A percentile compares a stretch with the other conserved stretches of the same genome.
Conservation (phyloP, 805 yeast species). For the Yarrowia sp. region DNA sequence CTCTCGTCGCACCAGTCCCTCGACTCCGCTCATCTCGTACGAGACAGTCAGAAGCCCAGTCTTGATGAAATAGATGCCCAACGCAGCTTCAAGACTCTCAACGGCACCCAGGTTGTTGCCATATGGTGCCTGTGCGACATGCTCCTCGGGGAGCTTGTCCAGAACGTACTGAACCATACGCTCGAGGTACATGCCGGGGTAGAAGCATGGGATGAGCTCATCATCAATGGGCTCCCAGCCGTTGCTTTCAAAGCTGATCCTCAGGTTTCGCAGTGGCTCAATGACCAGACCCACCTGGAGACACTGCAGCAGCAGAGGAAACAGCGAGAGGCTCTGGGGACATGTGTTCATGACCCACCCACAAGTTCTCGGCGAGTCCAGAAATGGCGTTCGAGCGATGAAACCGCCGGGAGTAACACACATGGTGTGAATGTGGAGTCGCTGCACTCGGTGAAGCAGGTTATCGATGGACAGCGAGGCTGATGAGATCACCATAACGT, state of each 20-base stretch:
- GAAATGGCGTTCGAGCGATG: background rate
- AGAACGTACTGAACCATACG: background rate
- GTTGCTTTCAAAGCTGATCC: constrained; percentile 2
- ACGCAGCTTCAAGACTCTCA: constrained; percentile 10
- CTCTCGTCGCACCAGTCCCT: constrained; percentile 4
- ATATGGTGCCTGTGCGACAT: background rate
- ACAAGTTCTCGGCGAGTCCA: background rate
- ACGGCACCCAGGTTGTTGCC: background rate
- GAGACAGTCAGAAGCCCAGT: constrained; percentile 3
- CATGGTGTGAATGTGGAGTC: constrained; percentile 17
- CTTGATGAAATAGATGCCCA: background rate
- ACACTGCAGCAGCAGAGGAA: background rate
- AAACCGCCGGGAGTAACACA: constrained; percentile 2
- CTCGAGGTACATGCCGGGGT: constrained; percentile 20
- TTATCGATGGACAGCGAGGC: background rate
- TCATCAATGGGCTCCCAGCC: constrained; percentile 14
- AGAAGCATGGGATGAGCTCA: constrained; percentile 8
- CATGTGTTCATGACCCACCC: constrained; percentile 17
- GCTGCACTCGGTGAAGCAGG: background rate
- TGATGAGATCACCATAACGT: constrained; percentile 4
- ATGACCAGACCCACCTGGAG: constrained; percentile 2
- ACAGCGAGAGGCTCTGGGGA: background rate
- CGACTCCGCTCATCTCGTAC: constrained; percentile 18
- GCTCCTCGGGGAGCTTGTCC: background rate
- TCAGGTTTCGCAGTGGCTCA: constrained; percentile 6